Evolutionary conservation across 768 basidiomycete genomes (phyloP).

Genomic region (Pulveroboletus sp.): DNA sequence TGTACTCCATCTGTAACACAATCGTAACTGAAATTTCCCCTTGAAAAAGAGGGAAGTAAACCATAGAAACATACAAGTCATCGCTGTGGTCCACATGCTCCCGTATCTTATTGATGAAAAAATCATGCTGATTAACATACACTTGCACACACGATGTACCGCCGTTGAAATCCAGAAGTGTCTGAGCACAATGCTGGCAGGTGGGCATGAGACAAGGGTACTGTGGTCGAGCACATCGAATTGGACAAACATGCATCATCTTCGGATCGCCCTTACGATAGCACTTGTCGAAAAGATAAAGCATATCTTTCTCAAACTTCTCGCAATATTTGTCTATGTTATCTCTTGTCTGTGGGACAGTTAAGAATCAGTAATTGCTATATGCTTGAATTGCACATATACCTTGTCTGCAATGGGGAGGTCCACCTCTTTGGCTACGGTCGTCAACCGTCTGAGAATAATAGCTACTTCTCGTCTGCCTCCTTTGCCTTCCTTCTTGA

Average conservation of each 20-base stretch:
- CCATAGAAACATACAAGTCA: conserved; percentile 47
- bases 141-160: conserved; percentile 96
- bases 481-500: conserved; percentile 85
- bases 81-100: conserved; percentile 57
- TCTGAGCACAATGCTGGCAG: conserved; percentile 93
- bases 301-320: conserved; percentile 98
- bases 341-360: conserved; percentile 66
- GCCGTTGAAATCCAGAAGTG: conserved; percentile 95
- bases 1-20: conserved; percentile 64
- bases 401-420: conserved; percentile 81
- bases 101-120: conserved; percentile 93
- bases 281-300: conserved; percentile 91
- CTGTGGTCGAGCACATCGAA: conserved; percentile 13
- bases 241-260: conserved; percentile 87
- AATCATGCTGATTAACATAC: conserved; percentile 99
- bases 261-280: conserved; percentile 98
- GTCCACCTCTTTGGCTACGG: conserved; percentile 92
- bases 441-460: conserved; percentile 77
- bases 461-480: conserved; percentile 89
- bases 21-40: not conserved
- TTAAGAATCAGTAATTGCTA: not conserved
- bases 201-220: conserved; percentile 9
- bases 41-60: not conserved
- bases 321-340: conserved; percentile 97
- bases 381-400: conserved; percentile 6